Conservation (phyloP, 345 rosid genomes). For the Clausena lansium region DNA sequence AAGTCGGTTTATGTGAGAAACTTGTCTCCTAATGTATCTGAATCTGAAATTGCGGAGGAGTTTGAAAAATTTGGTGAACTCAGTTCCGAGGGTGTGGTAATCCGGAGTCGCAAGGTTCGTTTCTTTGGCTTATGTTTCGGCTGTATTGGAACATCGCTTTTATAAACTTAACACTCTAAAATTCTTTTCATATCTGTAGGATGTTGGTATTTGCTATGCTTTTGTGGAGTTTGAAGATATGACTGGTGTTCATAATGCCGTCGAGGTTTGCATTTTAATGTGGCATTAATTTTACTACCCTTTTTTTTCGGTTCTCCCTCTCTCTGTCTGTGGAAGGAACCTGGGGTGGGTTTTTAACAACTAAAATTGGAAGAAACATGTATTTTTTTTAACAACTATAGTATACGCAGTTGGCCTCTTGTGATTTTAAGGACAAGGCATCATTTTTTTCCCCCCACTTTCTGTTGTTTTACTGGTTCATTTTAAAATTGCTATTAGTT, state of each 20-base stretch:
- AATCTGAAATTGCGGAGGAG: constrained; percentile 68
- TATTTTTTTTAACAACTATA: background rate
- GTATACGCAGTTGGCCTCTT: background rate
- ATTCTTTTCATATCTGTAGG: constrained; percentile 34
- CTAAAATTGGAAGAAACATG: background rate
- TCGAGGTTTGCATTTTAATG: constrained; percentile 38
- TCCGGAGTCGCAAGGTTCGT: constrained; percentile 65
- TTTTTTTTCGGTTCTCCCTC: background rate
- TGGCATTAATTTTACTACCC: background rate
- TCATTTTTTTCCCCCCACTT: background rate
- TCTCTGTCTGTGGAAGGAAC: background rate
- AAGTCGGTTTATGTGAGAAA: constrained; percentile 68
- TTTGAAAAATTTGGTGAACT: constrained; percentile 61
- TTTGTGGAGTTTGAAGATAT: constrained; percentile 76
- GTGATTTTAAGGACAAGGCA: background rate
- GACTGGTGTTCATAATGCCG: constrained; percentile 53
- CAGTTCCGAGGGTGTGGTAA: constrained; percentile 59
- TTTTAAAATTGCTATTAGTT: background rate
- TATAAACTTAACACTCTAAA: constrained; percentile 10
- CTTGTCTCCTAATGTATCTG: constrained; percentile 49
- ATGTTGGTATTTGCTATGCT: constrained; percentile 71
- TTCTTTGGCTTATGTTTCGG: background rate
- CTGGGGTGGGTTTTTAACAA: background rate
- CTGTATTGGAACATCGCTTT: background rate
- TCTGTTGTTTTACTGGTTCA: background rate